Base-by-base conservation (phyloP, 2,329 filamentous ascomycete genomes). In the Aspergillus calidoustus region DNA sequence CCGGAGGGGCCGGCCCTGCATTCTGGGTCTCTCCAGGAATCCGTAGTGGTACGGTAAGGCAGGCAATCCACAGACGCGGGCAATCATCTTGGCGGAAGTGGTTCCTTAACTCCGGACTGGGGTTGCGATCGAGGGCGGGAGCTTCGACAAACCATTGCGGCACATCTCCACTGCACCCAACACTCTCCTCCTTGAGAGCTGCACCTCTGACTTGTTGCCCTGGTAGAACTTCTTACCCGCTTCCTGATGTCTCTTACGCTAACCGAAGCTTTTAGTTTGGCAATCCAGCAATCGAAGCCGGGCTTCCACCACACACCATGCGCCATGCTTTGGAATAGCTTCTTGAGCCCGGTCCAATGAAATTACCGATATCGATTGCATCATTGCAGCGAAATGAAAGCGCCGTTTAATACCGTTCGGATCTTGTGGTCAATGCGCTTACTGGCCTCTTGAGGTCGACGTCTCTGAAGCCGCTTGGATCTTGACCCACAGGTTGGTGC, bases 1-100 rank as follows among this genome's bases (percentile, higher is more conserved):
- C 55, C 66, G 60, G 72, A 75, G 73, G 73, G 72, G 71, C 64
- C 60, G 72, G 71, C 63, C 60, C 52, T 69, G 67, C 64, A 64
- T 55, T 52, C 60, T 34, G 56, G 65, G 66, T 44, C 30, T 50
- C 44, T 66, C 61, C 62, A 60, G 70, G 61, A 53, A 61, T 48
- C 72, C 67, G 65, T 69, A 69, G 28, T 8, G 6, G 19, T 50
- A 57, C 65, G 60, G 66, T 23, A 11, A 7, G 9, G 15, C 4
- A 34, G 22, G 52, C 3, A 31, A 4, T 65, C 67, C 60, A 66
- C 6, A 19, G 19, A 19, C 19, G 19, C 19, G 19, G 19, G 31
- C 9, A 23, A 60, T 51, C 15, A 31, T 49, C 58, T 61, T 48
- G 52, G 53, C 52, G 46, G 51, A 6, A 9, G 7, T 13, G 25